Conservation (phyloP, 1,284 basidiomycete species). For the Salmacisia buchloeana region DNA sequence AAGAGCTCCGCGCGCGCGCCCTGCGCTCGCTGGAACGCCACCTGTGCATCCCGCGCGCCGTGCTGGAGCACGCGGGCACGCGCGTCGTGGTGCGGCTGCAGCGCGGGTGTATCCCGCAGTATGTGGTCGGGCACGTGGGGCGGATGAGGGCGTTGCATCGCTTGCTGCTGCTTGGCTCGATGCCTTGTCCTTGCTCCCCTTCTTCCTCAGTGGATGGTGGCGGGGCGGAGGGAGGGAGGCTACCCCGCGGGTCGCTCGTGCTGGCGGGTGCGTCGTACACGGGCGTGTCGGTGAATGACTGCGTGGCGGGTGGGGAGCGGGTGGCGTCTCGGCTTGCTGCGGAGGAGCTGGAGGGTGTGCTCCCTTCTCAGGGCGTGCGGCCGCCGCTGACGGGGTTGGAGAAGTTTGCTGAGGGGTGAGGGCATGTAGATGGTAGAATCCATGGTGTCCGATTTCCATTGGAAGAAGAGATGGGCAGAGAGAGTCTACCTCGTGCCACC, state of each 20-base stretch:
- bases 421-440: too few species aligned
- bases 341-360: too few species aligned
- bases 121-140: conserved; percentile 66
- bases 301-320: conserved; percentile 55
- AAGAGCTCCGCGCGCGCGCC: conserved; percentile 13
- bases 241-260: too few species aligned
- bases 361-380: too few species aligned
- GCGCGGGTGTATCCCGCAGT: conserved; percentile 74
- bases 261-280: conserved; percentile 79
- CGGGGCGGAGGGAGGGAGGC: conserved; percentile 51
- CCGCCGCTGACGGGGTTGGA: too few species aligned
- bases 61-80: conserved; percentile 25
- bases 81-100: conserved; percentile 59
- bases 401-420: too few species aligned
- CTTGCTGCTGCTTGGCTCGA: conserved; percentile 51
- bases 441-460: too few species aligned
- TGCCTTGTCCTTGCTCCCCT: too few species aligned
- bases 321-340: too few species aligned
- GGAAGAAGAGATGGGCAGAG: too few species aligned
- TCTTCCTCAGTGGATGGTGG: too few species aligned
- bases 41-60: conserved; percentile 24
- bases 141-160: conserved; percentile 63
- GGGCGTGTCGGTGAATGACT: conserved; percentile 86
- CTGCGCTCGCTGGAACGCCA: conserved; percentile 30
- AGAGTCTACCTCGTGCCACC: too few species aligned